These are phyloP conservation scores for Cryomyces minteri DNA, from an alignment of 495 filamentous ascomycete genomes.

Conservation along the genomic window DNA sequence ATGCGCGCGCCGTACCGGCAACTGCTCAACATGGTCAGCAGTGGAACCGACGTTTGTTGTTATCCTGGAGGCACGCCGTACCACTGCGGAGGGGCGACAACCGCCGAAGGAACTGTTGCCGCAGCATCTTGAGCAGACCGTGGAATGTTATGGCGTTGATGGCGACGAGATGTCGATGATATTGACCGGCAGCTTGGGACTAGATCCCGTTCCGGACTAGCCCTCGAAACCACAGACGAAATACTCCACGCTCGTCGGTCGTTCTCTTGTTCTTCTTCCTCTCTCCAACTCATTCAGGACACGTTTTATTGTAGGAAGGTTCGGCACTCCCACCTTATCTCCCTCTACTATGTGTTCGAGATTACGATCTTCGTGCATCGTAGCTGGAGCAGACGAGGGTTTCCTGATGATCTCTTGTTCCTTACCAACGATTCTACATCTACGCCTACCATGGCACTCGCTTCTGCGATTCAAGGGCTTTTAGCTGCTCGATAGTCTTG, in stretches of 20 bases:
- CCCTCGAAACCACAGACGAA: too few species aligned
- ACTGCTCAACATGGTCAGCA: too few species aligned
- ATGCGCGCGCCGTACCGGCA: slow-evolving; percentile 42
- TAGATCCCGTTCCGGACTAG: too few species aligned
- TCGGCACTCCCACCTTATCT: slow-evolving; percentile 24
- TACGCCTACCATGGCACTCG: slow-evolving; percentile 1
- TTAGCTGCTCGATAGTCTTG: too few species aligned
- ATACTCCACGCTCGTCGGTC: not conserved
- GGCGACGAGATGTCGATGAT: too few species aligned
- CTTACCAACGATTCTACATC: not conserved
- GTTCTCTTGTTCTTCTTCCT: slow-evolving; percentile 18
- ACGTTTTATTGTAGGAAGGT: slow-evolving; percentile 80
- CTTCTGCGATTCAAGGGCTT: too few species aligned
- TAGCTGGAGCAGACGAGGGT: slow-evolving; percentile 34
- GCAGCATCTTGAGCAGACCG: slow-evolving; percentile 48
- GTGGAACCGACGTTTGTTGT: too few species aligned
- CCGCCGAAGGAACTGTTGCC: slow-evolving; percentile 73
- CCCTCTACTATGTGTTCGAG: slow-evolving; percentile 51
- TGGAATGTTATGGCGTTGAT: too few species aligned
- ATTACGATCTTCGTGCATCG: slow-evolving; percentile 32
- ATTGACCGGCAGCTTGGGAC: too few species aligned
- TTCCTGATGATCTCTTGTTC: slow-evolving; percentile 2
- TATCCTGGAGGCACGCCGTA: not conserved
- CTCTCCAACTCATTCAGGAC: slow-evolving; percentile 38
- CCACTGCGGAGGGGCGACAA: slow-evolving; percentile 57